Evolutionary conservation across 2,329 filamentous ascomycete species (phyloP).

Genomic region (Phialemoniopsis sp.): DNA sequence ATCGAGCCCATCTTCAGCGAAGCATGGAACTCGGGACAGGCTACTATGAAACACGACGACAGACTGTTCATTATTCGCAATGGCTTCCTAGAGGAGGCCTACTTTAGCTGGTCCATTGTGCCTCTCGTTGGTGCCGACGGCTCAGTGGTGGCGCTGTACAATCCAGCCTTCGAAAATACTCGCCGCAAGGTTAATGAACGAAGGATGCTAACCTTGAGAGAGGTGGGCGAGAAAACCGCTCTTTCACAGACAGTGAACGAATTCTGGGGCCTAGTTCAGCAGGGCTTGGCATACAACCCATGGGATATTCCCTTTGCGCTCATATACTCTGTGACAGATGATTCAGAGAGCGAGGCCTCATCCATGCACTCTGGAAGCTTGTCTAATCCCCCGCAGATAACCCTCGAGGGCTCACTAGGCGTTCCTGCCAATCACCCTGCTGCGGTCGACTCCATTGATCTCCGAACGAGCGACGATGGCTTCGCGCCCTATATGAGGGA

Average conservation of each 20-base stretch:
- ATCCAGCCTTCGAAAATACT: slow-evolving; percentile 79
- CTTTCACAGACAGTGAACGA: slow-evolving; percentile 66
- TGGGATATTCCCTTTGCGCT: slow-evolving; percentile 73
- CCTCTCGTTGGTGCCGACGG: slow-evolving; percentile 73
- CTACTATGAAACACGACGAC: slow-evolving; percentile 82
- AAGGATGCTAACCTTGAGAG: slow-evolving; percentile 73
- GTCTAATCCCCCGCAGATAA: slow-evolving; percentile 56
- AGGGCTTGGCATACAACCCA: slow-evolving; percentile 69
- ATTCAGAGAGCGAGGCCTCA: slow-evolving; percentile 65
- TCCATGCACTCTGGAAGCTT: slow-evolving; percentile 67
- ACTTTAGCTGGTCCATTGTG: slow-evolving; percentile 80
- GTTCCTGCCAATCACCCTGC: slow-evolving; percentile 60
- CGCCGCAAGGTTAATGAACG: slow-evolving; percentile 73
- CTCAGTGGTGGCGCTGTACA: slow-evolving; percentile 71
- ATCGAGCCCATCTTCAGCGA: slow-evolving; percentile 64
- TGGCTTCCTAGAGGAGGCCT: slow-evolving; percentile 72
- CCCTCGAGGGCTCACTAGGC: slow-evolving; percentile 70
- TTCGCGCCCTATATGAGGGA: slow-evolving; percentile 75
- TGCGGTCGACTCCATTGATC: slow-evolving; percentile 59
- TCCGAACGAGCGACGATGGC: slow-evolving; percentile 65
- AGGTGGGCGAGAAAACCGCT: slow-evolving; percentile 72
- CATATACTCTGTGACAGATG: slow-evolving; percentile 71
- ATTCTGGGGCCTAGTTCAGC: slow-evolving; percentile 70
- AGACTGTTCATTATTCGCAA: slow-evolving; percentile 67
- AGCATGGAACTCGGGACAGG: slow-evolving; percentile 67